phyloP scores from a whole-genome alignment of 2,329 filamentous ascomycete genomes.

The Ilyonectria sp. region DNA sequence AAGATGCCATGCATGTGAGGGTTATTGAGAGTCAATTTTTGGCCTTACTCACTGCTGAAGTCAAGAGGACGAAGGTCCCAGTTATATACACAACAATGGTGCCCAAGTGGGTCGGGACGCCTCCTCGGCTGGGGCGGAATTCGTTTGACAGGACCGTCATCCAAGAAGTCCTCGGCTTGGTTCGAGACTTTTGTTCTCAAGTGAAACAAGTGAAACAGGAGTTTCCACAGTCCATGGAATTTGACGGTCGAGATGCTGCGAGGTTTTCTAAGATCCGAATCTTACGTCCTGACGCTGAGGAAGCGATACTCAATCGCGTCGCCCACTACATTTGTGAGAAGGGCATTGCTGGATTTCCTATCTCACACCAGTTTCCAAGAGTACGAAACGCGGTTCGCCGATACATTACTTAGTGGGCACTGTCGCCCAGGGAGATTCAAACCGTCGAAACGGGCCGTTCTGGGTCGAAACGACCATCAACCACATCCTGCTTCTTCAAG shows the following conservation, averaged over 20 bases:
- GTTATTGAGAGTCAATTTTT: too few species aligned
- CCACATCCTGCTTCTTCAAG: constrained; percentile 64
- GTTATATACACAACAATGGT: too few species aligned
- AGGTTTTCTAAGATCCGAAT: constrained; percentile 66
- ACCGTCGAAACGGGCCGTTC: constrained; percentile 56
- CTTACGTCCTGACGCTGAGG: constrained; percentile 53
- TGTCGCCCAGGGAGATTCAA: constrained; percentile 49
- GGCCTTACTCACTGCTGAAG: too few species aligned
- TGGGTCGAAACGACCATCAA: constrained; percentile 53
- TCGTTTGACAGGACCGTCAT: too few species aligned
- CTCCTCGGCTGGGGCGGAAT: too few species aligned
- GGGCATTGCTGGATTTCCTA: constrained; percentile 60
- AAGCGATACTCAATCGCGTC: constrained; percentile 51
- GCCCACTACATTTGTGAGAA: constrained; percentile 46
- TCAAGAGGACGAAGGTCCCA: too few species aligned
- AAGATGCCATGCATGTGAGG: too few species aligned
- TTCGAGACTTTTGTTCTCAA: constrained; percentile 53
- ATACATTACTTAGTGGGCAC: constrained; percentile 61
- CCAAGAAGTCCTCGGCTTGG: too few species aligned
- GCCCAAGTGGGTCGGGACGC: too few species aligned
- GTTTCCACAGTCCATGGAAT: constrained; percentile 60
- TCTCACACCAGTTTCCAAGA: constrained; percentile 52
- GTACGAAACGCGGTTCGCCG: constrained; percentile 52
- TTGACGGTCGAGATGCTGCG: constrained; percentile 50
- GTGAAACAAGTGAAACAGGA: constrained; percentile 48